Percentiles rank a stretch among this genome's conserved stretches.
phyloP scores from a whole-genome alignment of 1,139 yeast genomes.

The Hanseniaspora uvarum region DNA sequence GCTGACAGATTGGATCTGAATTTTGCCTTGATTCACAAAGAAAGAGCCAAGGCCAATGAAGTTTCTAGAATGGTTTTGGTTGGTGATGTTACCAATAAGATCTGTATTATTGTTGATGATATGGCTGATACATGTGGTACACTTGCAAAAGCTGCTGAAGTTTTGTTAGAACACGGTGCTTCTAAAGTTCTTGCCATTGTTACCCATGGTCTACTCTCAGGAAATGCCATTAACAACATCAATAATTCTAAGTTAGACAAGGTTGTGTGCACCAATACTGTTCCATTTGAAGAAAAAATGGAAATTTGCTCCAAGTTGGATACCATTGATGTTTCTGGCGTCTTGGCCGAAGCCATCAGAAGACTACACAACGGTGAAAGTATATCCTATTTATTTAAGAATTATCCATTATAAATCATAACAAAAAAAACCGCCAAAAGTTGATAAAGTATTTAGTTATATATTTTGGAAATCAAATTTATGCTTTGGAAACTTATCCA shows the following conservation, averaged over 20 bases:
- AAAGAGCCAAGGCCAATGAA: slow-evolving; percentile 70
- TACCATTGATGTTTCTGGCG: slow-evolving; percentile 60
- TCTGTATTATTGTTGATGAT: slow-evolving; percentile 65
- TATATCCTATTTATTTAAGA: slow-evolving; percentile 68
- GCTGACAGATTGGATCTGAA: slow-evolving; percentile 68
- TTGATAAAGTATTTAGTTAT: background rate
- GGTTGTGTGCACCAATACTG: slow-evolving; percentile 66
- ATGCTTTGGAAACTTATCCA: slow-evolving; percentile 36
- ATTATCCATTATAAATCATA: slow-evolving; percentile 25
- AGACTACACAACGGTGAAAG: slow-evolving; percentile 78
- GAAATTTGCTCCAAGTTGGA: slow-evolving; percentile 40
- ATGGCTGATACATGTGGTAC: slow-evolving; percentile 86
- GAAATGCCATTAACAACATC: slow-evolving; percentile 55
- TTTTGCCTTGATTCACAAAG: slow-evolving; percentile 74
- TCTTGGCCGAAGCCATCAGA: slow-evolving; percentile 69
- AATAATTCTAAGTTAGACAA: slow-evolving; percentile 49
- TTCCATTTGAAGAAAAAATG: slow-evolving; percentile 56
- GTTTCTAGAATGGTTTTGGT: slow-evolving; percentile 69
- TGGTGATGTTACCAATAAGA: slow-evolving; percentile 63
- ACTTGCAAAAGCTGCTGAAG: slow-evolving; percentile 58
- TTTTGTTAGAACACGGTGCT: slow-evolving; percentile 53
- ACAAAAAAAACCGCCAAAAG: background rate
- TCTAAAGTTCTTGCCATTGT: slow-evolving; percentile 65
- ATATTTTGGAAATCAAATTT: slow-evolving; percentile 4
- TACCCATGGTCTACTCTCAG: slow-evolving; percentile 70